Evolutionary conservation across 2,329 filamentous ascomycete species (phyloP).

Genomic region (Scedosporium minutisporum): DNA sequence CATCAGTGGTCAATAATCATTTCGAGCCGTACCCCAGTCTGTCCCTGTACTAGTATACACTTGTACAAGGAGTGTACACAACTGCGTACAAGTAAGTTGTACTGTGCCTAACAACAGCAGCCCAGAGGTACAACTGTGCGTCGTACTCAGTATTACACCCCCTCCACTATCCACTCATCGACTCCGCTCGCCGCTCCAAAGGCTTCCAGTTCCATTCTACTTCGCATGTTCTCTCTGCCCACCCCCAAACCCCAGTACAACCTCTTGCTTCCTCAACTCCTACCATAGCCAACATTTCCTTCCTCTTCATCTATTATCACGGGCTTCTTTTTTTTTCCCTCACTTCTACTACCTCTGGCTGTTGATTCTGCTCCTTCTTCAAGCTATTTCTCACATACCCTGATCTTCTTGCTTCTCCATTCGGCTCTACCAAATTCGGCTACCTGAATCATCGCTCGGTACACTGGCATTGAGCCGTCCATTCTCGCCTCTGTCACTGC

Average conservation of each 20-base stretch:
- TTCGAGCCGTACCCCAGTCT: too few species aligned
- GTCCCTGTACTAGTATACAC: neutral
- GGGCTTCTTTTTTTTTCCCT: neutral
- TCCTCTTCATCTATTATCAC: neutral
- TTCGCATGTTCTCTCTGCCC: slow-evolving; percentile 1
- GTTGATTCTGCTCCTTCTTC: neutral
- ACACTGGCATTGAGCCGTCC: neutral
- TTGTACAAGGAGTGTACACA: too few species aligned
- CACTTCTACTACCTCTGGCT: neutral
- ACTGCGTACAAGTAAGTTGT: too few species aligned
- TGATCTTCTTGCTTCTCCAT: neutral
- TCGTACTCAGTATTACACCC: neutral
- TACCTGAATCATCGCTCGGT: neutral
- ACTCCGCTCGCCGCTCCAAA: neutral
- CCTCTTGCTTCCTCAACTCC: slow-evolving; percentile 3
- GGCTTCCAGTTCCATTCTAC: neutral
- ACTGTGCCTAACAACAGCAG: too few species aligned
- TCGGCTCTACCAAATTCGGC: neutral
- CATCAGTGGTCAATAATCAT: too few species aligned
- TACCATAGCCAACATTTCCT: neutral
- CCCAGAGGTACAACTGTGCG: too few species aligned
- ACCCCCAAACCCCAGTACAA: slow-evolving; percentile 6
- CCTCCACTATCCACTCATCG: neutral
- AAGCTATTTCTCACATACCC: neutral
- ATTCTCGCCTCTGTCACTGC: neutral